These are phyloP conservation scores for Myriosclerotinia scirpicola DNA, from an alignment of 2,329 filamentous ascomycete genomes.

Conservation along the genomic window DNA sequence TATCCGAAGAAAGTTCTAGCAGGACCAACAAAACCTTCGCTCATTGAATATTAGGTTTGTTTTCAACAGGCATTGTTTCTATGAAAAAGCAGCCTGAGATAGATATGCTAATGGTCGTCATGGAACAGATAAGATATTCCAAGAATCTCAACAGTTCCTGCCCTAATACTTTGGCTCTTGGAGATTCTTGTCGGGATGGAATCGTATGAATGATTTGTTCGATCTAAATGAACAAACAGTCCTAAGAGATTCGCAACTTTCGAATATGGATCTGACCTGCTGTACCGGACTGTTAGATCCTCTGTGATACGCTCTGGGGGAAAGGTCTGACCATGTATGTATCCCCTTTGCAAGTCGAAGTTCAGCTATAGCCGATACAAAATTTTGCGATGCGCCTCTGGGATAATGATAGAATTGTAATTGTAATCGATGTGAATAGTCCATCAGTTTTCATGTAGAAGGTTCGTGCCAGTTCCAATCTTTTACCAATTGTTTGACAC, in stretches of 20 bases:
- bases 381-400: background rate
- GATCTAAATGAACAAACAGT: background rate
- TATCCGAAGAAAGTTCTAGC: background rate
- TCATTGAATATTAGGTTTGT: background rate
- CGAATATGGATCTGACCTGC: background rate
- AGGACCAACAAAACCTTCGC: background rate
- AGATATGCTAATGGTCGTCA: background rate
- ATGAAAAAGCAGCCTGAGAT: background rate
- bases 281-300: no score
- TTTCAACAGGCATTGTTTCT: conserved; percentile 2
- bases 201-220: background rate
- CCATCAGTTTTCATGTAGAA: background rate
- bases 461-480: conserved; percentile 42
- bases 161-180: background rate
- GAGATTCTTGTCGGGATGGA: no score
- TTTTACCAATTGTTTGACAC: conserved; percentile 53
- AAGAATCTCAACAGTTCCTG: background rate
- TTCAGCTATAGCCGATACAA: background rate
- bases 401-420: background rate
- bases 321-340: background rate
- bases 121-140: background rate
- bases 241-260: background rate
- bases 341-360: background rate
- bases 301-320: background rate
- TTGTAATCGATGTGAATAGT: background rate